Evolutionary conservation across 768 basidiomycete species (phyloP).

Genomic region (Naematelia aurantialba): DNA sequence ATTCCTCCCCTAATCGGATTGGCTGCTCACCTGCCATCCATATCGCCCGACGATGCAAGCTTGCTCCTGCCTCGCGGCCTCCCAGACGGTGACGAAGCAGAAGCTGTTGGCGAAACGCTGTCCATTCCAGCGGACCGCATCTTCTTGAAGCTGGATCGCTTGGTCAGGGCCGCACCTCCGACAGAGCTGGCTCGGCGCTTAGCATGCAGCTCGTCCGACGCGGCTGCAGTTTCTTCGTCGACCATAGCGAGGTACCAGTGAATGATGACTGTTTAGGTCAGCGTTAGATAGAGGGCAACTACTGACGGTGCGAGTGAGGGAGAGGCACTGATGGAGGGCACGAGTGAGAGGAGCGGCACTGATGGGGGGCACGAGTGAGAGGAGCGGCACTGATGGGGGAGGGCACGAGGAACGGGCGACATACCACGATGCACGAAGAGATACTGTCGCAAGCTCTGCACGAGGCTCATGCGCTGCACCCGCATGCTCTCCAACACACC

Average conservation of each 20-base stretch:
- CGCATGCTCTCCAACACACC: conserved; percentile 87
- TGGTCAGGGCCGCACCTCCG: conserved; percentile 20
- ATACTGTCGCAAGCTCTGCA: conserved; percentile 90
- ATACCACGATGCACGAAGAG: conserved; percentile 78
- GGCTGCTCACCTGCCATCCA: background rate
- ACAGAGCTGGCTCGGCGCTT: conserved; percentile 45
- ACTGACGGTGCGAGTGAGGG: background rate
- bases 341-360: background rate
- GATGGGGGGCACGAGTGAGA: background rate
- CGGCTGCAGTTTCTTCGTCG: conserved; percentile 31
- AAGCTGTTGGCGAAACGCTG: background rate
- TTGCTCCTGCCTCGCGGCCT: background rate
- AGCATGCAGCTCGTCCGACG: conserved; percentile 29
- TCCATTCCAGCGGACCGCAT: conserved; percentile 25
- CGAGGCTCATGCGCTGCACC: conserved; percentile 92
- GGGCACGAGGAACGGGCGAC: conserved; percentile 10
- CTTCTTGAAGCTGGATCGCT: conserved; percentile 43
- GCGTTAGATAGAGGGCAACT: background rate
- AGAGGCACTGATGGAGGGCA: background rate
- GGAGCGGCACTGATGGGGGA: background rate
- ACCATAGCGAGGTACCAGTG: conserved; percentile 42
- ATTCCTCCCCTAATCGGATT: no score
- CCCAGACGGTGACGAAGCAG: background rate
- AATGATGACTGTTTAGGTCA: conserved; percentile 35
- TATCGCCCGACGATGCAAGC: background rate